Conservation (phyloP, 2,329 filamentous ascomycete species). For the Fusarium kyushuense region DNA sequence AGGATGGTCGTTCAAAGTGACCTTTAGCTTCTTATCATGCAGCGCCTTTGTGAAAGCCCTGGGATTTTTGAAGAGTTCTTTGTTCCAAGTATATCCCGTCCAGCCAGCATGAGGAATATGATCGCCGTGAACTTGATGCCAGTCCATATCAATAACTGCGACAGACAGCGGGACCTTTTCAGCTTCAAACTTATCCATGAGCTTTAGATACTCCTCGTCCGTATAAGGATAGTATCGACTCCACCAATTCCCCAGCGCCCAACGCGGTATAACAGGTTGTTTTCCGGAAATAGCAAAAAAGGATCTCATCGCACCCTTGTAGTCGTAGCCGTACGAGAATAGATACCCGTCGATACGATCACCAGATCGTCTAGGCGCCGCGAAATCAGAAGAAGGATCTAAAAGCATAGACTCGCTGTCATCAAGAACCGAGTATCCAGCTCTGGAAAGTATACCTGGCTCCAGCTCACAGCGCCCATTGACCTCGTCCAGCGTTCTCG, state of each 20-base stretch:
- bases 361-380: constrained; percentile 60
- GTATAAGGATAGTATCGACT: constrained; percentile 71
- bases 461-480: constrained; percentile 64
- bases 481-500: constrained; percentile 65
- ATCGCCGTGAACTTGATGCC: constrained; percentile 67
- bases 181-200: constrained; percentile 67
- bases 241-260: constrained; percentile 75
- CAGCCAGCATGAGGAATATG: constrained; percentile 58
- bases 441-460: constrained; percentile 62
- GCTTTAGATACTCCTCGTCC: constrained; percentile 65
- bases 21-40: constrained; percentile 64
- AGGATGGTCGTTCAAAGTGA: constrained; percentile 72
- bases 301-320: constrained; percentile 63
- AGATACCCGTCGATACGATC: constrained; percentile 69
- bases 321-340: constrained; percentile 70
- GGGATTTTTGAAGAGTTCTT: constrained; percentile 63
- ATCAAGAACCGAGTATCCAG: constrained; percentile 65
- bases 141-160: constrained; percentile 75
- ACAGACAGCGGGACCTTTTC: constrained; percentile 68
- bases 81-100: constrained; percentile 72
- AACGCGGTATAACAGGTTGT: constrained; percentile 68
- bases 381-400: constrained; percentile 62
- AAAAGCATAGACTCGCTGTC: constrained; percentile 70
- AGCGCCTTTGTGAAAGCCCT: constrained; percentile 63
- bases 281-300: constrained; percentile 68